A percentile compares a stretch with the other conserved stretches of the same genome.
phyloP scores from a whole-genome alignment of 345 rosid species.

The Gossypium thurberi region DNA sequence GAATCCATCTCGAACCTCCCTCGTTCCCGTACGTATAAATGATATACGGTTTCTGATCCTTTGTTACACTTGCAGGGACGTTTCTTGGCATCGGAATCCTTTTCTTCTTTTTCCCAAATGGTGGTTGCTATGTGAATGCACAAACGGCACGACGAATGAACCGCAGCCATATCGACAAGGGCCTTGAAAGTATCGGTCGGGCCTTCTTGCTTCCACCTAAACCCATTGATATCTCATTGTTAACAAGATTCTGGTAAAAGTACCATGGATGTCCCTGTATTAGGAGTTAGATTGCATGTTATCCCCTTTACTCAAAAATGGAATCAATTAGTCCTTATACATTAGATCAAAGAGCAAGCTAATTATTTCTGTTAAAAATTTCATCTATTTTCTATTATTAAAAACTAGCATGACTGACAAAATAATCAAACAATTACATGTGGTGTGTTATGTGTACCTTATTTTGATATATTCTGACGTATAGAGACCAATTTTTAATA shows the following conservation, averaged over 20 bases:
- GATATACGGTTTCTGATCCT: constrained; percentile 60
- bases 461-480: too few relatives aligned
- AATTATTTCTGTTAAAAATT: too few relatives aligned
- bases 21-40: constrained; percentile 77
- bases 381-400: too few relatives aligned
- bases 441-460: too few relatives aligned
- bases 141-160: constrained; percentile 91
- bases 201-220: constrained; percentile 90
- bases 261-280: too few relatives aligned
- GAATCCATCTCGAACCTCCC: constrained; percentile 85
- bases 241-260: neutral
- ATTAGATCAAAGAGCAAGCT: too few relatives aligned
- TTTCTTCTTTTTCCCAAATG: constrained; percentile 68
- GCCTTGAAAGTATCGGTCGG: constrained; percentile 96
- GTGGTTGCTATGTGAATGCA: constrained; percentile 78
- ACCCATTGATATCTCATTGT: constrained; percentile 13
- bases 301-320: too few relatives aligned
- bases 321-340: too few relatives aligned
- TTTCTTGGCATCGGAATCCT: constrained; percentile 38
- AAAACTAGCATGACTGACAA: too few relatives aligned
- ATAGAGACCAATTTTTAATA: too few relatives aligned
- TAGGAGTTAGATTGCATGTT: too few relatives aligned
- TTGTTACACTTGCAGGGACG: constrained; percentile 80
- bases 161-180: constrained; percentile 93
- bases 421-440: too few relatives aligned